A percentile compares a stretch with the other conserved stretches of the same genome.
These are phyloP conservation scores for Hypoxylon cercidicola DNA, from an alignment of 495 filamentous ascomycete species.

Conservation along the genomic window DNA sequence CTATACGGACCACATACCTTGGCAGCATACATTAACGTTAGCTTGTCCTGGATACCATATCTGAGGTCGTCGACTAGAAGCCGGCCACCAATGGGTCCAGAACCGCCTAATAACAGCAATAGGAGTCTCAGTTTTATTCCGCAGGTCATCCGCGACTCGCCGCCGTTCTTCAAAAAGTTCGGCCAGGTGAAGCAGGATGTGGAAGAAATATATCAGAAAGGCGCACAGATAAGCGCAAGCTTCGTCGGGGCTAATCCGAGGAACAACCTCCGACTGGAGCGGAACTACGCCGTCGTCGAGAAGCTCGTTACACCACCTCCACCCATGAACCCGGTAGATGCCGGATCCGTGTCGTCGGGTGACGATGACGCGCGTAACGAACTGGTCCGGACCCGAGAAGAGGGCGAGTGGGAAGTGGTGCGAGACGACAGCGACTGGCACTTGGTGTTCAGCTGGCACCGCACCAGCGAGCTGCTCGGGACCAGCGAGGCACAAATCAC, in stretches of 20 bases:
- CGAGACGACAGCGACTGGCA: constrained; percentile 83
- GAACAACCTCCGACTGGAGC: constrained; percentile 83
- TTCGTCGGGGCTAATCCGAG: constrained; percentile 93
- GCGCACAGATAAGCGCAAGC: constrained; percentile 66
- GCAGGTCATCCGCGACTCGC: constrained; percentile 78
- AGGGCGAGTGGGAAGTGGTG: constrained; percentile 67
- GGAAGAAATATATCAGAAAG: constrained; percentile 60
- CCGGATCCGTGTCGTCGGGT: background rate
- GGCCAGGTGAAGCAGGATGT: constrained; percentile 77
- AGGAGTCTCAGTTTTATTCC: constrained; percentile 82
- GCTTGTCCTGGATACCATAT: constrained; percentile 75
- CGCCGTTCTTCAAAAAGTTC: constrained; percentile 76
- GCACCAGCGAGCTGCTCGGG: constrained; percentile 75
- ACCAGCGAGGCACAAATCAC: constrained; percentile 81
- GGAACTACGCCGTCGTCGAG: constrained; percentile 85
- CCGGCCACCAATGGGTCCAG: constrained; percentile 66
- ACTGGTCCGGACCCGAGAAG: constrained; percentile 38
- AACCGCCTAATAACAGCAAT: constrained; percentile 86
- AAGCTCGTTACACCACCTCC: constrained; percentile 45
- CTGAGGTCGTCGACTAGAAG: constrained; percentile 61
- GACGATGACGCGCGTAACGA: constrained; percentile 48
- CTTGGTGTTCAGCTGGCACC: constrained; percentile 81
- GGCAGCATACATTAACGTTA: constrained; percentile 89
- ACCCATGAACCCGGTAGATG: background rate
- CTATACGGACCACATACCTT: constrained; percentile 94